Percentiles rank a stretch among this genome's conserved stretches.
Conservation (phyloP, 768 basidiomycete genomes). For the Grammothele lineata region DNA sequence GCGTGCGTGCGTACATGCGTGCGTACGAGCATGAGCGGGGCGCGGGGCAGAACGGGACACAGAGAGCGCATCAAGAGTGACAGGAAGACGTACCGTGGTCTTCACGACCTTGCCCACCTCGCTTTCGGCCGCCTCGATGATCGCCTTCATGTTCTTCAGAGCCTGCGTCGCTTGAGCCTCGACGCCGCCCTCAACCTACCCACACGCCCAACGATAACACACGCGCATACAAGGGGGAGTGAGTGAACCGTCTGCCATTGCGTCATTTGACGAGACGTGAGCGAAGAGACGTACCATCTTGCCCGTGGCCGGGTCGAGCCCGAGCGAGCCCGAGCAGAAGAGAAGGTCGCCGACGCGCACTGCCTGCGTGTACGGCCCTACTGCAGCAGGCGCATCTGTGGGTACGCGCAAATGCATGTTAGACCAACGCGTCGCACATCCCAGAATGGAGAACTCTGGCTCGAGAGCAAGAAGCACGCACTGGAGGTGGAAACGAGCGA, state of each 20-base stretch:
- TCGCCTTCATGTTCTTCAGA: constrained; percentile 78
- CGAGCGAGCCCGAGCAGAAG: constrained; percentile 88
- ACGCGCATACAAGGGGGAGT: neutral
- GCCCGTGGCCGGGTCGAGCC: constrained; percentile 69
- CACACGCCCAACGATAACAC: no score
- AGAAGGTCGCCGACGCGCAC: constrained; percentile 80
- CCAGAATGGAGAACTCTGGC: neutral
- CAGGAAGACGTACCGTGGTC: constrained; percentile 64
- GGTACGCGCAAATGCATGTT: no score
- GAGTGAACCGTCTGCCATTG: neutral
- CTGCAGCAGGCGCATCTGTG: constrained; percentile 70
- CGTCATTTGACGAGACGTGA: no score
- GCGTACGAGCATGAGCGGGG: no score
- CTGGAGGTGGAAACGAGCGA: constrained; percentile 31
- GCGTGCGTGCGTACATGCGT: no score
- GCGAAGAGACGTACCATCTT: constrained; percentile 45
- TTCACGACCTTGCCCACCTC: constrained; percentile 81
- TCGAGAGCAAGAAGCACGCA: constrained; percentile 9
- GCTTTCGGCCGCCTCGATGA: constrained; percentile 81
- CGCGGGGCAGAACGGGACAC: neutral
- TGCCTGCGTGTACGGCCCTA: constrained; percentile 88
- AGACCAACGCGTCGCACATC: no score
- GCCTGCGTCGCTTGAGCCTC: constrained; percentile 81
- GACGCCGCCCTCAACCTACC: constrained; percentile 51
- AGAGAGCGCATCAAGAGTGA: neutral